Evolutionary conservation across 2,329 filamentous ascomycete genomes (phyloP).

Genomic region (Periconia macrospinosa): DNA sequence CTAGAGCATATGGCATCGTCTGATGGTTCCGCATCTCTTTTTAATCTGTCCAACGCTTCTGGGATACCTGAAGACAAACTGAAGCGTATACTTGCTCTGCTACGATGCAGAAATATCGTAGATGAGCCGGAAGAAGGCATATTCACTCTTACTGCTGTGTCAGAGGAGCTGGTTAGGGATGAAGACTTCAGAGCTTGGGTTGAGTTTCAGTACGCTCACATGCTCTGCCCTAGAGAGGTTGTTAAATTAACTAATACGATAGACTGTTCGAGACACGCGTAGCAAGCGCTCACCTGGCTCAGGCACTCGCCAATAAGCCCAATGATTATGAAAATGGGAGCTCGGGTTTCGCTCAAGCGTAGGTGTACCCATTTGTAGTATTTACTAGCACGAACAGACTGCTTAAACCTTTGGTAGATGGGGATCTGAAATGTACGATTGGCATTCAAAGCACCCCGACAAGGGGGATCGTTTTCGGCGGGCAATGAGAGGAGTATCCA

Average conservation of each 20-base stretch:
- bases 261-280: constrained; percentile 4
- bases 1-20: background rate
- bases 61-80: constrained; percentile 4
- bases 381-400: background rate
- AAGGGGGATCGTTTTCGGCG: constrained; percentile 1
- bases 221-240: background rate
- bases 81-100: background rate
- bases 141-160: constrained; percentile 1
- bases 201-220: constrained; percentile 1
- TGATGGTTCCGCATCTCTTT: background rate
- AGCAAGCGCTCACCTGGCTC: constrained; percentile 4
- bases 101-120: constrained; percentile 1
- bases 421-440: constrained; percentile 3
- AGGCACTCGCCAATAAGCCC: constrained; percentile 1
- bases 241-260: background rate
- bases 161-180: constrained; percentile 2
- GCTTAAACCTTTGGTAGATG: background rate
- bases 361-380: background rate
- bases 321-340: background rate
- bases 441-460: constrained; percentile 1
- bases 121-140: background rate
- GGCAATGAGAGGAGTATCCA: constrained; percentile 2
- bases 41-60: background rate
- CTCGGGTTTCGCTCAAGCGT: constrained; percentile 1
- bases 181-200: constrained; percentile 2